These are phyloP conservation scores for Suillus clintonianus DNA, from an alignment of 768 basidiomycete genomes.

Conservation along the genomic window DNA sequence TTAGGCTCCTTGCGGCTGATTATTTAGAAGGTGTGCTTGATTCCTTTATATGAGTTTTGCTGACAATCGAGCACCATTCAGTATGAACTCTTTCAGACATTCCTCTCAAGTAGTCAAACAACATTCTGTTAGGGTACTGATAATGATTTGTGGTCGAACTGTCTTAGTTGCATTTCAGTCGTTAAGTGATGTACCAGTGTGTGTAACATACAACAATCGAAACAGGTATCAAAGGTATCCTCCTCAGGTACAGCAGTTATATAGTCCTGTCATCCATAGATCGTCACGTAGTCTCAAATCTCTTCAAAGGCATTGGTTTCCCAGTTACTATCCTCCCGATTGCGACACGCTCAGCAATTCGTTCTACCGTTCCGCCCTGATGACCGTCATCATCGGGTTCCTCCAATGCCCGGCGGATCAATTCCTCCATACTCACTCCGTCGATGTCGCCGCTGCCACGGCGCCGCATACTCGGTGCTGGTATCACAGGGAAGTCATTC, in stretches of 20 bases:
- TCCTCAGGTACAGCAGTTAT: neutral
- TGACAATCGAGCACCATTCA: neutral
- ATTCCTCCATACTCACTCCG: slow-evolving; percentile 58
- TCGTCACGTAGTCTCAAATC: slow-evolving; percentile 58
- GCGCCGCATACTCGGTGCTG: slow-evolving; percentile 64
- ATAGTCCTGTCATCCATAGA: neutral
- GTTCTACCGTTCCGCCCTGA: slow-evolving; percentile 48
- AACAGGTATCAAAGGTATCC: neutral
- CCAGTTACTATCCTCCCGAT: slow-evolving; percentile 46
- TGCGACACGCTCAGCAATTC: slow-evolving; percentile 64
- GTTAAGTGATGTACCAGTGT: neutral
- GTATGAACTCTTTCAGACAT: neutral
- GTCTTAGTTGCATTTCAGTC: neutral
- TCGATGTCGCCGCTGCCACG: slow-evolving; percentile 43
- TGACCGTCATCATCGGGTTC: slow-evolving; percentile 53
- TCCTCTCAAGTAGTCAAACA: neutral
- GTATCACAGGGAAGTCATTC: slow-evolving; percentile 46
- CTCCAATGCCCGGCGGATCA: slow-evolving; percentile 63
- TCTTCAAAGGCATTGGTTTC: slow-evolving; percentile 57
- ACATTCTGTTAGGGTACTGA: neutral
- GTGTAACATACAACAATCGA: neutral
- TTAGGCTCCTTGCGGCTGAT: slow-evolving; percentile 61
- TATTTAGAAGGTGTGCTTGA: slow-evolving; percentile 60
- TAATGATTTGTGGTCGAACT: neutral
- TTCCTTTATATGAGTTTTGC: neutral